Evolutionary conservation across 164 flowering plant genomes (phyloP).

Genomic region (Cinnamomum micranthum): DNA sequence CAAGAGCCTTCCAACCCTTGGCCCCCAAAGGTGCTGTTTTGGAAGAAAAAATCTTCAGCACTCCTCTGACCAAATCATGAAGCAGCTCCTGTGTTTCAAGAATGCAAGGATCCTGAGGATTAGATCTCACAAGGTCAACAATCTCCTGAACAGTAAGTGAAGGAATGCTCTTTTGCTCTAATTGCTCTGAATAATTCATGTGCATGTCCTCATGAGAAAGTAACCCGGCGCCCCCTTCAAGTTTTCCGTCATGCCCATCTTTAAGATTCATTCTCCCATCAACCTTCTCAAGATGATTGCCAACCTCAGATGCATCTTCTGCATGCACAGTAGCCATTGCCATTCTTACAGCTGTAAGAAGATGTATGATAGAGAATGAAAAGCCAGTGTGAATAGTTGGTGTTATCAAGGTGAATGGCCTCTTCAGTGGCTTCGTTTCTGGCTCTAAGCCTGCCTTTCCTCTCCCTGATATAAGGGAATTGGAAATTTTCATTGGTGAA

Average conservation of each 20-base stretch:
- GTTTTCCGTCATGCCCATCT: conserved; percentile 30
- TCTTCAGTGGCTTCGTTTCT: conserved; percentile 61
- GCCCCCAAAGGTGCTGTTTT: conserved; percentile 93
- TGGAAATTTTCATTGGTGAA: conserved; percentile 29
- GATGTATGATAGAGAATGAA: conserved; percentile 90
- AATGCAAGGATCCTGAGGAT: conserved; percentile 83
- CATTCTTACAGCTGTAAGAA: conserved; percentile 87
- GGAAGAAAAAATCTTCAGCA: conserved; percentile 75
- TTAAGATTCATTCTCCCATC: conserved; percentile 15
- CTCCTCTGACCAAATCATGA: conserved; percentile 92
- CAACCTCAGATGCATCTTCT: conserved; percentile 47
- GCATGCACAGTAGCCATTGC: conserved; percentile 67
- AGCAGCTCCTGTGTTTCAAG: conserved; percentile 90
- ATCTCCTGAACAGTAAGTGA: conserved; percentile 80
- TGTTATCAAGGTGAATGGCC: conserved; percentile 66
- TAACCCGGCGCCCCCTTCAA: conserved; percentile 29
- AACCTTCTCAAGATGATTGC: conserved; percentile 30
- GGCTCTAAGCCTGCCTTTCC: conserved; percentile 41
- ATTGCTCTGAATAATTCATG: conserved; percentile 21
- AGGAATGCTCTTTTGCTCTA: conserved; percentile 35
- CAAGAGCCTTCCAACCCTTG: conserved; percentile 89
- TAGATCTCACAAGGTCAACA: conserved; percentile 72
- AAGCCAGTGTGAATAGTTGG: conserved; percentile 86
- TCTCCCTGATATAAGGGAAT: conserved; percentile 31
- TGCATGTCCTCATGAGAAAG: conserved; percentile 21